Percentiles rank a stretch among this genome's conserved stretches.
These are phyloP conservation scores for Pelargonium myrrhifolium DNA, from an alignment of 441 rosid species.

Conservation along the genomic window DNA sequence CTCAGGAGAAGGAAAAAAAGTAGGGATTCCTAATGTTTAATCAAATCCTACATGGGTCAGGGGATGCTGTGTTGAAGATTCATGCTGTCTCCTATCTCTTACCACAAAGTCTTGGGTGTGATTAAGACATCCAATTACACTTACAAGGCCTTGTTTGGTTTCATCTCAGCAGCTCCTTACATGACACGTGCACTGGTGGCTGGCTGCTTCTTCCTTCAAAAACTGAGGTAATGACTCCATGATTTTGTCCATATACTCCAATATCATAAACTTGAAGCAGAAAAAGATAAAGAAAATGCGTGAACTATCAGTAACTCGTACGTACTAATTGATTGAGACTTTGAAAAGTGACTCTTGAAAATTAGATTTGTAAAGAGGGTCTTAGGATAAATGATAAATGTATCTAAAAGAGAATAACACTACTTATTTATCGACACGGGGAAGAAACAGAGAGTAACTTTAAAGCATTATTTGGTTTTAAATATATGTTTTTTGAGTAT, in stretches of 20 bases:
- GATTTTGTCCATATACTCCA: not conserved
- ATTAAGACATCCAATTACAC: slow-evolving; percentile 22
- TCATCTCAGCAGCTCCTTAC: not conserved
- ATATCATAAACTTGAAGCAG: not conserved
- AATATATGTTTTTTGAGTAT: not conserved
- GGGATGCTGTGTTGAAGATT: slow-evolving; percentile 28
- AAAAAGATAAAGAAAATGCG: not conserved
- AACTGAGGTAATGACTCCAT: not conserved
- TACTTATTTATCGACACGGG: not conserved
- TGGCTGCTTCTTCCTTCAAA: slow-evolving; percentile 5
- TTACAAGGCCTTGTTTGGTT: slow-evolving; percentile 10
- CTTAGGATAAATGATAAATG: not conserved
- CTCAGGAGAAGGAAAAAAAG: not conserved
- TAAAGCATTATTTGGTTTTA: not conserved
- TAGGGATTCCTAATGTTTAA: slow-evolving; percentile 11
- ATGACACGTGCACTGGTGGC: not conserved
- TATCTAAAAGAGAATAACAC: not conserved
- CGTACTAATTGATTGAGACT: not conserved
- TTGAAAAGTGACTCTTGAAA: not conserved
- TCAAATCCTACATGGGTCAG: slow-evolving; percentile 30
- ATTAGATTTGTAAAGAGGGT: not conserved
- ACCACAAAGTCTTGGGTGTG: slow-evolving; percentile 20
- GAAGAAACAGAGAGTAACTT: not conserved
- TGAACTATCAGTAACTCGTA: not conserved
- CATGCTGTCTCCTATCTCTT: slow-evolving; percentile 25